Base-by-base conservation (phyloP, 495 filamentous ascomycete genomes). In the Penicillium cinerascens region DNA sequence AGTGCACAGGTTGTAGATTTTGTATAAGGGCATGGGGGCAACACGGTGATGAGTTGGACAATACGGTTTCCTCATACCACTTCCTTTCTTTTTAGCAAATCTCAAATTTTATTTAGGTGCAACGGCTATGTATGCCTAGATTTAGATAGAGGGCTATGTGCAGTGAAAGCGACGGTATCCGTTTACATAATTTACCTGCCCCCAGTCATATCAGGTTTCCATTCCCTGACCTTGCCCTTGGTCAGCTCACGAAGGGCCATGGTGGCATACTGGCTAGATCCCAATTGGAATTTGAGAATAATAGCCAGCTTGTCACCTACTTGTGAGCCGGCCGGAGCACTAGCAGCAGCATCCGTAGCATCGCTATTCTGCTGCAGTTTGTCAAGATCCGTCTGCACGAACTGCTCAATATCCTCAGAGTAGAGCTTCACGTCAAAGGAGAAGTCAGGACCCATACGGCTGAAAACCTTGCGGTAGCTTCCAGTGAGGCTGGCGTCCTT, bases 191-290 rank as follows among this genome's bases (percentile, higher is more conserved):
- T 38, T 67, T 64, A 80, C 26, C 74, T 58, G 7, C 75, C 73
- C 20, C 68, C 69, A 15, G 75, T 72, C 60, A 79, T 84, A 42
- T 90, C 87, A 6, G 86, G 81, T 66, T 87, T 81, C 62, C 81
- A 89, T 0, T 77, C 72, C 55, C 68, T 73, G 4, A 84, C 76
- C 33, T 79, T 82, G 2, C 86, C 86, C 64, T 83, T 87, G 75
- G 84, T 86, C 61, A 98, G 71, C 75, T 98, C 93, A 38, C 93
- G 78, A 55, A 98, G 74, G 8, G 90, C 93, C 79, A 98, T 87
- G 2, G 95, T 98, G 0, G 93, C 93, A 64, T 97, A 98, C 65
- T 92, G 89, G 66, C 90, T 92, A 1, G 83, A 81, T 20, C 85
- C 86, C 17, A 98, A 76, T 65, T 92, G 84, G 68, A 98, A 84